Conservation (phyloP, 192 early-diverging fungal genomes). For the Linnemannia zychae region DNA sequence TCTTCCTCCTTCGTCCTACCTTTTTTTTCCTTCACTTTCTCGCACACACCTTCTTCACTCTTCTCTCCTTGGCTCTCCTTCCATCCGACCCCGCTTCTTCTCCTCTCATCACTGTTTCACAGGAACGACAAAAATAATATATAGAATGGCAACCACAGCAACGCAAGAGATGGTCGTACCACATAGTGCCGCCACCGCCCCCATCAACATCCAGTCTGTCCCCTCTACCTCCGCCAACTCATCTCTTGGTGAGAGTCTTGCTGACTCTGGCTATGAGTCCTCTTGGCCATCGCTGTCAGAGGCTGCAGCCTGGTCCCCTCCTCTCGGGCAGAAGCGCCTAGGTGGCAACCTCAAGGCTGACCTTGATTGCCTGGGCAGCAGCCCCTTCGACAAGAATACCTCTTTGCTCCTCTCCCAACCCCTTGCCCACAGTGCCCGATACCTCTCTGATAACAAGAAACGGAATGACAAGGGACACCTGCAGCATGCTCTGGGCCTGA, state of each 20-base stretch:
- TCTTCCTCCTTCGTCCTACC: neutral
- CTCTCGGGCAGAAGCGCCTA: slow-evolving; percentile 18
- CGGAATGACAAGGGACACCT: neutral
- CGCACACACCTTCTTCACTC: neutral
- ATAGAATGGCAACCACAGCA: slow-evolving; percentile 27
- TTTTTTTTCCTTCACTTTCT: neutral
- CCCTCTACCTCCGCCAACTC: neutral
- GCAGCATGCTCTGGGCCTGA: neutral
- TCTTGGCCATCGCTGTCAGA: slow-evolving; percentile 55
- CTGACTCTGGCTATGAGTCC: slow-evolving; percentile 54
- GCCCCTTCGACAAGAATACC: slow-evolving; percentile 14
- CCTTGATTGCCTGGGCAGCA: neutral
- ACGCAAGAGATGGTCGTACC: slow-evolving; percentile 25
- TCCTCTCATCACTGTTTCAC: slow-evolving; percentile 1
- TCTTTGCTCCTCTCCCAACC: neutral
- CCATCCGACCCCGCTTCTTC: neutral
- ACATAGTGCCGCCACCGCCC: slow-evolving; percentile 21
- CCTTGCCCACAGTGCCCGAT: neutral
- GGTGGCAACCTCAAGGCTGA: slow-evolving; percentile 1
- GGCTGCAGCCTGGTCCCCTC: slow-evolving; percentile 48
- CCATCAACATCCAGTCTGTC: slow-evolving; percentile 42
- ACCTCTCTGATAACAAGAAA: slow-evolving; percentile 8
- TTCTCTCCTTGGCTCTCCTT: neutral
- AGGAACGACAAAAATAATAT: neutral
- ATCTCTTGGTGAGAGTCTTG: slow-evolving; percentile 31